Base-by-base conservation (phyloP, 257 asterid species). In the Capsicum rhomboideum region DNA sequence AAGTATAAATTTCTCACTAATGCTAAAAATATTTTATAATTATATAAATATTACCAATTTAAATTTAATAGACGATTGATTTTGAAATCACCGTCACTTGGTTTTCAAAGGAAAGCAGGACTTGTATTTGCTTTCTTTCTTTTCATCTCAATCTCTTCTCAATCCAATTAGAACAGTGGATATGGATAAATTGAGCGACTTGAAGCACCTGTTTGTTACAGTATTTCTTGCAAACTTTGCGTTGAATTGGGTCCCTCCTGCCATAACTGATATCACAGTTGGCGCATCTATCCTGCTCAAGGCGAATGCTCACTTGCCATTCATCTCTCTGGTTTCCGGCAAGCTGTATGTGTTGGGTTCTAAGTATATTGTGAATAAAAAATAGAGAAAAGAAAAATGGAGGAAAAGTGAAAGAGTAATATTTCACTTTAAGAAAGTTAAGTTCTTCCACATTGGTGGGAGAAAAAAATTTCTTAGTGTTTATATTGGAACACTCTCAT, bases 261-360 rank as follows among this genome's bases (percentile, higher is more conserved):
- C 92, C 6, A 88, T 92, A 3, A 86, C 92, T 0, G 95, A 92
- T 42, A 91, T 92, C 0, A 87, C 92, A 2, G 79, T 92, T 86
- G 89, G 77, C 42, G 95, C 93, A 1, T 92, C 8, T 91, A 93
- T 63, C 92, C 91, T 20, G 90, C 93, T 13, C 66, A 91, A 84
- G 93, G 89, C 58, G 88, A 89, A 55, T 91, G 95, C 82, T 90
- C 95, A 7, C 90, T 90, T 79, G 92, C 95, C 79, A 91, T 92
- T 89, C 90, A 90, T 83, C 91, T 90, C 14, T 53, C 93, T 0
- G 93, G 93, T 37, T 80, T 89, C 28, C 95, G 90, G 72, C 93
- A 90, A 28, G 95, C 93, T 82, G 93, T 92, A 84, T 8, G 85
- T 55, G n/a, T n/a, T n/a, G n/a, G n/a, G n/a, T n/a, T n/a, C n/a